Conservation (phyloP, 805 yeast genomes). For the Hanseniaspora thailandica region DNA sequence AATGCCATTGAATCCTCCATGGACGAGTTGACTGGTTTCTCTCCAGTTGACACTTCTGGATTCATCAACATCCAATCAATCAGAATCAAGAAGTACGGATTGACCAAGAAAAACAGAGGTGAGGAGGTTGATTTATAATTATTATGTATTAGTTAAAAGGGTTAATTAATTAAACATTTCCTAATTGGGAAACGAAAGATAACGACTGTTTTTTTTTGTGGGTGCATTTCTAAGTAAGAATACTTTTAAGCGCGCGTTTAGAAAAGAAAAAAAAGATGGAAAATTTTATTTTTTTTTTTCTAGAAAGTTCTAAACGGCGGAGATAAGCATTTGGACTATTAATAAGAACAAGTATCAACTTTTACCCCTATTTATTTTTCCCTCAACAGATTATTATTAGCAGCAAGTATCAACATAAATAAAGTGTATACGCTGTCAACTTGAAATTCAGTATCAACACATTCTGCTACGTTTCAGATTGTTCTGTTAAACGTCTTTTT, state of each 20-base stretch:
- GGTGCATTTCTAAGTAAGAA: too few species aligned
- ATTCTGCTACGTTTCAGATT: too few species aligned
- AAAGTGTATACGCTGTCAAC: too few species aligned
- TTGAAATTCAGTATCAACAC: too few species aligned
- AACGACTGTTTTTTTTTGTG: too few species aligned
- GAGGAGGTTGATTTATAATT: constrained; percentile 32
- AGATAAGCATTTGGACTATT: too few species aligned
- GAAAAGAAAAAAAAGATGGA: background rate
- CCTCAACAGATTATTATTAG: too few species aligned
- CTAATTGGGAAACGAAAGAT: background rate
- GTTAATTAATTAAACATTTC: background rate
- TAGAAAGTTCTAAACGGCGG: constrained; percentile 2
- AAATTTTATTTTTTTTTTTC: background rate
- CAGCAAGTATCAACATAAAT: too few species aligned
- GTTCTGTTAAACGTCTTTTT: too few species aligned
- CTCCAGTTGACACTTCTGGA: constrained; percentile 93
- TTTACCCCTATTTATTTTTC: too few species aligned
- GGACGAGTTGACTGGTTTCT: constrained; percentile 98
- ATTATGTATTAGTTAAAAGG: background rate
- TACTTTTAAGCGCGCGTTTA: too few species aligned
- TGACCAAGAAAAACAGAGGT: constrained; percentile 76
- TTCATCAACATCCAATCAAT: constrained; percentile 97
- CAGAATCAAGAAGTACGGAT: constrained; percentile 96
- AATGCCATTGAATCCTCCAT: constrained; percentile 97
- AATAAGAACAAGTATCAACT: too few species aligned